These are phyloP conservation scores for Penicillium sp. DNA, from an alignment of 2,329 filamentous ascomycete species.

Conservation along the genomic window DNA sequence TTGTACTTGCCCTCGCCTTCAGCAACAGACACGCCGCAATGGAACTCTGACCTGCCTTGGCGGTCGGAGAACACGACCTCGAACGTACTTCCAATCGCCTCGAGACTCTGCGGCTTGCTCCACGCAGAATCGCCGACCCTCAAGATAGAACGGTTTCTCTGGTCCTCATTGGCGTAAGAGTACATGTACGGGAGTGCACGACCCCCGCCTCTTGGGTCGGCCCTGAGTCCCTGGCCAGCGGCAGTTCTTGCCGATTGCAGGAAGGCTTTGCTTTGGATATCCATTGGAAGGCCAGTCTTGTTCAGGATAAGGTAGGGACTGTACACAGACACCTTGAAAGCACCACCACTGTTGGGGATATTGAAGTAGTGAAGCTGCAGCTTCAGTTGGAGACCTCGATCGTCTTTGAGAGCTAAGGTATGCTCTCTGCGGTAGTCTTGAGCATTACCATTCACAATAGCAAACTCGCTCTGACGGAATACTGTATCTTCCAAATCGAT, in stretches of 20 bases:
- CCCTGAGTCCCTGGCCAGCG: constrained; percentile 71
- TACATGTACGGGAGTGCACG: constrained; percentile 92
- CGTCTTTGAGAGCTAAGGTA: constrained; percentile 75
- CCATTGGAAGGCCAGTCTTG: constrained; percentile 85
- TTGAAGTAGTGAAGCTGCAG: constrained; percentile 86
- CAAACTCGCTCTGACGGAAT: constrained; percentile 93
- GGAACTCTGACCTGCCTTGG: constrained; percentile 72
- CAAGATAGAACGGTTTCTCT: constrained; percentile 81
- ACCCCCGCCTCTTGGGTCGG: constrained; percentile 50
- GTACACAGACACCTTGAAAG: constrained; percentile 93
- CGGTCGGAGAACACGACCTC: constrained; percentile 78
- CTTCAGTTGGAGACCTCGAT: constrained; percentile 71
- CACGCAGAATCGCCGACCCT: constrained; percentile 87
- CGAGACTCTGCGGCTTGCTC: constrained; percentile 98
- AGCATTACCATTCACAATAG: constrained; percentile 88
- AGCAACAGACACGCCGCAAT: constrained; percentile 81
- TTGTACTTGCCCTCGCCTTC: constrained; percentile 97
- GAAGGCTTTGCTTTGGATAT: constrained; percentile 83
- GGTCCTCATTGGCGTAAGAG: constrained; percentile 82
- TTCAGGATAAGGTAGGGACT: constrained; percentile 94
- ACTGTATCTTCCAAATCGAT: constrained; percentile 95
- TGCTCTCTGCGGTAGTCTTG: constrained; percentile 85
- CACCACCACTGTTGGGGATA: constrained; percentile 86
- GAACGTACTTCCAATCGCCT: constrained; percentile 89
- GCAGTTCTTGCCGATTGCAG: constrained; percentile 76